Conservation (phyloP, 2,329 filamentous ascomycete species). For the Teratosphaeria gauchensis region DNA sequence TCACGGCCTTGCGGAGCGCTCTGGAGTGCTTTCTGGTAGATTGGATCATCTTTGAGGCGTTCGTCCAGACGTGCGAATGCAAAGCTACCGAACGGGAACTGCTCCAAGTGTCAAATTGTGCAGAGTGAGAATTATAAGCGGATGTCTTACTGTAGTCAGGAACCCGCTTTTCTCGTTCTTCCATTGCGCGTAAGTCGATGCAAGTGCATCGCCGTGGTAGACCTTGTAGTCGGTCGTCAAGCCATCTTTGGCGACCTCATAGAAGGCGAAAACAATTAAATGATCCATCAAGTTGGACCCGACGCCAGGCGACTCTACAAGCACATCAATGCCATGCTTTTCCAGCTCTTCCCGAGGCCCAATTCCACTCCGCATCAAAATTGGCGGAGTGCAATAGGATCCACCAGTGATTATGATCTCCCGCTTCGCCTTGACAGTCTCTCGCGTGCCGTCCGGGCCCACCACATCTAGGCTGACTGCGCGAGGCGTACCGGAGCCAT, state of each 20-base stretch:
- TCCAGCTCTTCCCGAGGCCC: constrained; percentile 45
- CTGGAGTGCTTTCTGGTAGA: background rate
- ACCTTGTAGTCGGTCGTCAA: background rate
- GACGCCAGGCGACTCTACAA: constrained; percentile 51
- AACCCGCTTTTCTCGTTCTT: background rate
- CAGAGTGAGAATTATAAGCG: background rate
- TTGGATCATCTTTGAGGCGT: background rate
- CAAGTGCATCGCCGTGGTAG: background rate
- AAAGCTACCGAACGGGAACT: background rate
- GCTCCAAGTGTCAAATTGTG: no score
- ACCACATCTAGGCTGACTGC: constrained; percentile 36
- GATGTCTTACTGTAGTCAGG: background rate
- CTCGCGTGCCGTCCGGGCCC: constrained; percentile 26
- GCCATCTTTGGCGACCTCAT: background rate
- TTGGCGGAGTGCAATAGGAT: constrained; percentile 54
- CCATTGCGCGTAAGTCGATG: background rate
- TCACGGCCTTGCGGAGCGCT: background rate
- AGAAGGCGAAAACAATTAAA: constrained; percentile 13
- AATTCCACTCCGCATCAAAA: constrained; percentile 55
- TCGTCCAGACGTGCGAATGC: background rate
- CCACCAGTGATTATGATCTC: constrained; percentile 43
- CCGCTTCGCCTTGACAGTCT: constrained; percentile 32
- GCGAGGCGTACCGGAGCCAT: constrained; percentile 43
- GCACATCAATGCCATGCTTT: constrained; percentile 42
- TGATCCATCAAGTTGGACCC: constrained; percentile 56